Percentiles rank a stretch among this genome's conserved stretches.
These are phyloP conservation scores for Craspedostauros australis DNA, from an alignment of 108 stramenopile species.

Conservation along the genomic window DNA sequence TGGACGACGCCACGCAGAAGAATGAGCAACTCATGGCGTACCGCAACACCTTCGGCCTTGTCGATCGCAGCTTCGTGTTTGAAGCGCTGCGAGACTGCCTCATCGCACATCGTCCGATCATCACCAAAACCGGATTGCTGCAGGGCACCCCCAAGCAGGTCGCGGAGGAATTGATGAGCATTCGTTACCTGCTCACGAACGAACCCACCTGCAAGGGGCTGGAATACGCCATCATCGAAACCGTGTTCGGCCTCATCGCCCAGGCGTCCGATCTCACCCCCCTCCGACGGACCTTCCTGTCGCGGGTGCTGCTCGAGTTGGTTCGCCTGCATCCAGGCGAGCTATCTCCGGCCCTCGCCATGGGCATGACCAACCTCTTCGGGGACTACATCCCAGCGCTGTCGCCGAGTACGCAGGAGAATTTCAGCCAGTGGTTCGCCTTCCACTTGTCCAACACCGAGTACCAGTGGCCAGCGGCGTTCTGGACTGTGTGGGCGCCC, in stretches of 20 bases:
- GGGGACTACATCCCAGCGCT: conserved; percentile 73
- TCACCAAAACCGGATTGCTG: conserved; percentile 62
- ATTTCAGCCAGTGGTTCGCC: conserved; percentile 73
- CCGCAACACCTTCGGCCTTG: conserved; percentile 43
- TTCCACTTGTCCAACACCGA: conserved; percentile 81
- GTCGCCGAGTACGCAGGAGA: conserved; percentile 56
- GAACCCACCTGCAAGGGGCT: conserved; percentile 40
- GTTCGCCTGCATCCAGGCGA: conserved; percentile 59
- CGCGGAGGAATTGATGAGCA: conserved; percentile 64
- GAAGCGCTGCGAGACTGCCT: conserved; percentile 73
- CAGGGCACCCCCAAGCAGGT: conserved; percentile 58
- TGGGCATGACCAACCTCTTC: conserved; percentile 62
- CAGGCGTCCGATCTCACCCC: conserved; percentile 33
- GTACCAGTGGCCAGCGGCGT: conserved; percentile 79
- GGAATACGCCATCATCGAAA: conserved; percentile 67
- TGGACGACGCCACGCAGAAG: conserved; percentile 24
- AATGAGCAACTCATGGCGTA: conserved; percentile 66
- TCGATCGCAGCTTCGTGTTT: conserved; percentile 68
- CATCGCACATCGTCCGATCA: conserved; percentile 54
- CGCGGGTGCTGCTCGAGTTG: conserved; percentile 74
- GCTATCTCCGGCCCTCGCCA: conserved; percentile 61
- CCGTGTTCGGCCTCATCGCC: conserved; percentile 57
- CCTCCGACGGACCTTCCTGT: conserved; percentile 43
- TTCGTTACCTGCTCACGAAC: conserved; percentile 38
- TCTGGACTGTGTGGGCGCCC: conserved; percentile 77